Percentiles rank a stretch among this genome's conserved stretches.
Conservation (phyloP, 805 yeast genomes). For the Schizosaccharomyces octosporus region DNA sequence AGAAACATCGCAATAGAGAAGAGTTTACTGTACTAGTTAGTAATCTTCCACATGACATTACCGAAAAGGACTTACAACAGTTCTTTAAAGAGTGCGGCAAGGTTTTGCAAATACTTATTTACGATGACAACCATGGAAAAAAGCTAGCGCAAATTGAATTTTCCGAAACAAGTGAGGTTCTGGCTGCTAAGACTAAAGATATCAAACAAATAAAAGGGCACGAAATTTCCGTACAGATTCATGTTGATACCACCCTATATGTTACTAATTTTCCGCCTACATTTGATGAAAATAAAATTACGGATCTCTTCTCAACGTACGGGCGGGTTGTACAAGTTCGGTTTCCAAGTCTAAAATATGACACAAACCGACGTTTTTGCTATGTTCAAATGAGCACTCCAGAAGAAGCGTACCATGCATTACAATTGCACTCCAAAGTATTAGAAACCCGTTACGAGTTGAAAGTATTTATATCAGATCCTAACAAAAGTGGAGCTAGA, state of each 20-base stretch:
- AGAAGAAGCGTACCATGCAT: slow-evolving; percentile 23
- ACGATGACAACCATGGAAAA: slow-evolving; percentile 7
- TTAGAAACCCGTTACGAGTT: slow-evolving; percentile 14
- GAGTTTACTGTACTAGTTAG: slow-evolving; percentile 29
- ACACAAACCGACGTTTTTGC: slow-evolving; percentile 41
- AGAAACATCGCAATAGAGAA: slow-evolving; percentile 22
- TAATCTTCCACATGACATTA: slow-evolving; percentile 20
- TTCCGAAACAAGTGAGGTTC: slow-evolving; percentile 20
- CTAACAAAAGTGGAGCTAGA: slow-evolving; percentile 20
- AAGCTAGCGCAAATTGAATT: slow-evolving; percentile 37
- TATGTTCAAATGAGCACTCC: slow-evolving; percentile 32
- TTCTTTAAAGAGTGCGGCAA: slow-evolving; percentile 41
- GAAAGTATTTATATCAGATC: slow-evolving; percentile 39
- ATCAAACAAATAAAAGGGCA: slow-evolving; percentile 22
- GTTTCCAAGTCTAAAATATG: slow-evolving; percentile 35
- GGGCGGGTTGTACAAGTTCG: slow-evolving; percentile 28
- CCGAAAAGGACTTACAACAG: slow-evolving; percentile 17
- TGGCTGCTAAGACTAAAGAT: slow-evolving; percentile 37
- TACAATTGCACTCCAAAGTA: slow-evolving; percentile 18
- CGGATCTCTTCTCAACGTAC: slow-evolving; percentile 17
- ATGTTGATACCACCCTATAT: slow-evolving; percentile 34
- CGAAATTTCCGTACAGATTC: slow-evolving; percentile 22
- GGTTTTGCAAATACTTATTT: slow-evolving; percentile 13
- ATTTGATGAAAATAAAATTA: slow-evolving; percentile 19
- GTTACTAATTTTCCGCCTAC: slow-evolving; percentile 49